A percentile compares a stretch with the other conserved stretches of the same genome.
Evolutionary conservation across 176 grass and related monocot genomes (phyloP).

Genomic region (Phoenix roebelenii): DNA sequence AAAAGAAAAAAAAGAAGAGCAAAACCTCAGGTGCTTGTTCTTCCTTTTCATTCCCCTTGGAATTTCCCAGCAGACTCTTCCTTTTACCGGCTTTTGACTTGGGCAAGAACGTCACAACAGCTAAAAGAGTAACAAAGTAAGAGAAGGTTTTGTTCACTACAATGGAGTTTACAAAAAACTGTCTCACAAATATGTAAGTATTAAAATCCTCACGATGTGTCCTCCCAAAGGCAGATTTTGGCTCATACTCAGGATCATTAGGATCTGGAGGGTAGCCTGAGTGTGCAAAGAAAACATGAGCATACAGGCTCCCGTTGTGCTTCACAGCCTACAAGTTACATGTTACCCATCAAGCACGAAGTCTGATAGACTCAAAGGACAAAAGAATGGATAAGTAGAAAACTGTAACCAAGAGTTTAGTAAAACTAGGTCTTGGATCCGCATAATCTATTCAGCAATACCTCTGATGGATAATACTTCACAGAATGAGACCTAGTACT

Average conservation of each 20-base stretch:
- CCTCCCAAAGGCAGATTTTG: slow-evolving; percentile 66
- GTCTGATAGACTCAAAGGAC: no score
- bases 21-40: slow-evolving; percentile 38
- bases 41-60: slow-evolving; percentile 27
- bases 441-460: slow-evolving; percentile 5
- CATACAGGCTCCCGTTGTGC: slow-evolving; percentile 88
- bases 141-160: not conserved
- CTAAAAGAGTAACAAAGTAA: slow-evolving; percentile 32
- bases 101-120: slow-evolving; percentile 66
- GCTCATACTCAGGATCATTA: slow-evolving; percentile 86
- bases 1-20: not conserved
- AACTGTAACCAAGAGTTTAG: no score
- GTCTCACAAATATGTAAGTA: slow-evolving; percentile 8
- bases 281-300: slow-evolving; percentile 95
- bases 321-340: slow-evolving; percentile 60
- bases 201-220: slow-evolving; percentile 55
- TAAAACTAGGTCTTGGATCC: no score
- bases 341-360: not conserved
- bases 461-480: slow-evolving; percentile 88
- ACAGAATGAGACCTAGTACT: slow-evolving; percentile 56
- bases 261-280: slow-evolving; percentile 94
- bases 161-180: no score
- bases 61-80: slow-evolving; percentile 86
- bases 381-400: no score
- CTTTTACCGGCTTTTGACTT: slow-evolving; percentile 93